These are phyloP conservation scores for Amyloporia xantha DNA, from an alignment of 768 basidiomycete genomes.

Conservation along the genomic window DNA sequence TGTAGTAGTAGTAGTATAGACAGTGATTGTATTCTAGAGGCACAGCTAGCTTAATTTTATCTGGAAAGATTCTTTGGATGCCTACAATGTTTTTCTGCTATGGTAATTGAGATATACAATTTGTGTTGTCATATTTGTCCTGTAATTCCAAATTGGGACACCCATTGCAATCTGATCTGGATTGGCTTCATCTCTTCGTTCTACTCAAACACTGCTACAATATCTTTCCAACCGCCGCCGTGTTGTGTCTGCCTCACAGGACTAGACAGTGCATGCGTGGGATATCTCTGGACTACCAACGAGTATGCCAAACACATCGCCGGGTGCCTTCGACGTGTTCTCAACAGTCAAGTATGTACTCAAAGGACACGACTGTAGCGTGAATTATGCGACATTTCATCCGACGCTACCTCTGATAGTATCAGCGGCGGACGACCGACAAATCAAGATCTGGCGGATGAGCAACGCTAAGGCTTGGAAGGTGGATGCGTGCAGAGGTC, in stretches of 20 bases:
- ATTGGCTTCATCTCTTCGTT: too few species aligned
- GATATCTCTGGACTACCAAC: constrained; percentile 98
- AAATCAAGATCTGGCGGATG: constrained; percentile 99
- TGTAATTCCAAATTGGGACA: too few species aligned
- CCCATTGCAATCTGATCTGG: too few species aligned
- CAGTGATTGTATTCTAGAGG: too few species aligned
- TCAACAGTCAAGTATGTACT: constrained; percentile 97
- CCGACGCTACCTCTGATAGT: constrained; percentile 95
- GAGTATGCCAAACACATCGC: constrained; percentile 57
- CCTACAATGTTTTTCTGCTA: too few species aligned
- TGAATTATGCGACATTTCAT: constrained; percentile 97
- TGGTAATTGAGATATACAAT: too few species aligned
- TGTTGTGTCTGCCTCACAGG: constrained; percentile 96
- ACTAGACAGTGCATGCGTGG: constrained; percentile 99
- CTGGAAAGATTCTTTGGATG: too few species aligned
- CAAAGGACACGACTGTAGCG: constrained; percentile 92
- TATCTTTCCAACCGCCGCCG: too few species aligned
- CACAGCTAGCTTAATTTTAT: too few species aligned
- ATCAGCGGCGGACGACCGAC: constrained; percentile 93
- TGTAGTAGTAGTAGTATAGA: too few species aligned
- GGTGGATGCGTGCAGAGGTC: constrained; percentile 95
- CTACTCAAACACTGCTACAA: too few species aligned
- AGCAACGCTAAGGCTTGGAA: constrained; percentile 99
- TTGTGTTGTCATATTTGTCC: too few species aligned
- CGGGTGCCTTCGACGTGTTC: constrained; percentile 78